Base-by-base conservation (phyloP, 2,329 filamentous ascomycete species). In the Trichoderma hamatum region DNA sequence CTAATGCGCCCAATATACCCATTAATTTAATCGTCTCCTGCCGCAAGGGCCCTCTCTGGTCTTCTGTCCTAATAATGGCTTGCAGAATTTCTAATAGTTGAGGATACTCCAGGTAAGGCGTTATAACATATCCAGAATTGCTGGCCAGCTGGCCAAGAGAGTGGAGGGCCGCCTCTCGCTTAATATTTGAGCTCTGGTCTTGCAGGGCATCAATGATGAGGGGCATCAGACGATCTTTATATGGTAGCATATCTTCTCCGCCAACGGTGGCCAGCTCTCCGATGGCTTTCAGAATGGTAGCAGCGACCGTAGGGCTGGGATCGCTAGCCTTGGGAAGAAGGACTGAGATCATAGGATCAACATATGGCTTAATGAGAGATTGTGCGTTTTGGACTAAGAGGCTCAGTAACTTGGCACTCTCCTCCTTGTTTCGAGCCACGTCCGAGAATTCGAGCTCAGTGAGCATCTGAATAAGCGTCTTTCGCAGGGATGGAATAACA, bases 381-480 rank as follows among this genome's bases (percentile, higher is more conserved):
- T 96, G 95, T 0, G 96, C 95, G 76, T 97, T 96, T 72, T 94
- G 91, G 9, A 98, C 95, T 49, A 99, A 88, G 68, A 98, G 88
- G 74, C 94, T 97, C 71, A 99, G 90, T 3, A 99, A 84, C 76
- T 94, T 94, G 11, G 96, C 94, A 74, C 94, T 97, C 79, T 99
- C 96, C 80, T 98, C 95, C 80, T 98, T 98, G 80, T 95, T 97
- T 58, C 93, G 89, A 9, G 95, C 88, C 63, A 95, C 96, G 77
- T 97, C 97, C 7, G 96, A 96, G 75, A 97, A 98, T 74, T 97
- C 94, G 26, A 99, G 90, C 75, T 97, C 95, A 0, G 96, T 99
- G 71, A 99, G 86, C 79, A 99, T 90, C 80, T 99, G 96, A 69
- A 99, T 94, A 30, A 99, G 88, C 6, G 96, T 92, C 80, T 99